Evolutionary conservation across 768 basidiomycete species (phyloP).

Genomic region (Kwoniella europaea): DNA sequence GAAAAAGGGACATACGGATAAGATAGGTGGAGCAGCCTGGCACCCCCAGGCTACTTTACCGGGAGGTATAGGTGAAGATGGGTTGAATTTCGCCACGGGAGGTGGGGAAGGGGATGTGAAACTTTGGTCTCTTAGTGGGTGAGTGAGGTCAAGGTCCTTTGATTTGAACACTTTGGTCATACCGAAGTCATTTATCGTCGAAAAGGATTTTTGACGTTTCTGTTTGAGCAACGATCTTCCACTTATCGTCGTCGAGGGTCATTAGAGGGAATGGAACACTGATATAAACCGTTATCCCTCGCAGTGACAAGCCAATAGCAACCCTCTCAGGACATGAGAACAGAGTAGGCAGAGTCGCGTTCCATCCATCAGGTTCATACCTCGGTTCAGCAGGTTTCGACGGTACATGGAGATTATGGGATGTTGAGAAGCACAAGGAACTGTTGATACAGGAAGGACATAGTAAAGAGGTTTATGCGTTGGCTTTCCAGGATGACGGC

Average conservation of each 20-base stretch:
- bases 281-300: not conserved
- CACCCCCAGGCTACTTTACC: slow-evolving; percentile 85
- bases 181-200: not conserved
- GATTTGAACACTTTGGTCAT: slow-evolving; percentile 4
- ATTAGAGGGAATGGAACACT: no score
- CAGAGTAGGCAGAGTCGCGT: slow-evolving; percentile 89
- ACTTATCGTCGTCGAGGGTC: no score
- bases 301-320: slow-evolving; percentile 82
- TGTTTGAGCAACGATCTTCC: no score
- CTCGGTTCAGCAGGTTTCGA: slow-evolving; percentile 95
- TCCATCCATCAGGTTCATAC: slow-evolving; percentile 94
- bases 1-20: slow-evolving; percentile 82
- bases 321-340: slow-evolving; percentile 85
- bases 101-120: slow-evolving; percentile 84
- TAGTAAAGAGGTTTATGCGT: slow-evolving; percentile 90
- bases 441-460: slow-evolving; percentile 93
- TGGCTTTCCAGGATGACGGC: slow-evolving; percentile 97
- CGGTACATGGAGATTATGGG: slow-evolving; percentile 97
- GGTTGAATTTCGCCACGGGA: slow-evolving; percentile 85
- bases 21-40: slow-evolving; percentile 96
- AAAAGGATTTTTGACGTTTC: no score
- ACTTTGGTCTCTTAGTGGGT: slow-evolving; percentile 89
- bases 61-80: slow-evolving; percentile 64
- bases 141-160: slow-evolving; percentile 35
- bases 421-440: slow-evolving; percentile 79